Conservation (phyloP, 2,329 filamentous ascomycete species). For the Arachnomyces sp. region DNA sequence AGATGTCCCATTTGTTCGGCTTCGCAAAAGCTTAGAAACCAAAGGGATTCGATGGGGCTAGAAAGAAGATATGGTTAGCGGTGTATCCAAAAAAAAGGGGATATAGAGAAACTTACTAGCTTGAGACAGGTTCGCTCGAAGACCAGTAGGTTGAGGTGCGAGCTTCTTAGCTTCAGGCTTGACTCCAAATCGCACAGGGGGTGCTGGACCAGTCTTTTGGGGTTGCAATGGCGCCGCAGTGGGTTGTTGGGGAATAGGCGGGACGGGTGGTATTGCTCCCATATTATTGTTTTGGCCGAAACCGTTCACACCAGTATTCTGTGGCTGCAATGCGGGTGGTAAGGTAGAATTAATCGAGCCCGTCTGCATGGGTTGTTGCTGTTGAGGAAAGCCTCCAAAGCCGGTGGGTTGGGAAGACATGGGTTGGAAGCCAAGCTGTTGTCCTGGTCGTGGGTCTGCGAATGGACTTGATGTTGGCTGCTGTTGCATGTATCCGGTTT, state of each 20-base stretch:
- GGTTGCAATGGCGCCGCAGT: conserved; percentile 57
- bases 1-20: background rate
- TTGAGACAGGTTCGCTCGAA: conserved; percentile 82
- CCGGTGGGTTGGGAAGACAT: conserved; percentile 48
- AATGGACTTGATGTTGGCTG: conserved; percentile 42
- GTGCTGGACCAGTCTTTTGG: conserved; percentile 77
- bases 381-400: conserved; percentile 39
- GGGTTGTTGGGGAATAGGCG: conserved; percentile 51
- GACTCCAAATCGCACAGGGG: conserved; percentile 82
- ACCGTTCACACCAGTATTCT: conserved; percentile 42
- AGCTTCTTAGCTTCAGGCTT: conserved; percentile 64
- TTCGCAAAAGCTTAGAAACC: conserved; percentile 46
- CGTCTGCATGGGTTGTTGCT: conserved; percentile 42
- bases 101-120: conserved; percentile 66
- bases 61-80: conserved; percentile 9
- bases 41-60: conserved; percentile 63
- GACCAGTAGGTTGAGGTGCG: conserved; percentile 75
- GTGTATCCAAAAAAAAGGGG: conserved; percentile 3
- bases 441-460: conserved; percentile 43
- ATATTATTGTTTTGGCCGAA: conserved; percentile 21
- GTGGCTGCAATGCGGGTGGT: conserved; percentile 37
- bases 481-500: conserved; percentile 32
- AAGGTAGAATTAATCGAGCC: conserved; percentile 37
- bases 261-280: conserved; percentile 40
- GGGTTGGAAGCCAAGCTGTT: conserved; percentile 33